Conservation (phyloP, 495 filamentous ascomycete species). For the Penicillium pulvis region DNA sequence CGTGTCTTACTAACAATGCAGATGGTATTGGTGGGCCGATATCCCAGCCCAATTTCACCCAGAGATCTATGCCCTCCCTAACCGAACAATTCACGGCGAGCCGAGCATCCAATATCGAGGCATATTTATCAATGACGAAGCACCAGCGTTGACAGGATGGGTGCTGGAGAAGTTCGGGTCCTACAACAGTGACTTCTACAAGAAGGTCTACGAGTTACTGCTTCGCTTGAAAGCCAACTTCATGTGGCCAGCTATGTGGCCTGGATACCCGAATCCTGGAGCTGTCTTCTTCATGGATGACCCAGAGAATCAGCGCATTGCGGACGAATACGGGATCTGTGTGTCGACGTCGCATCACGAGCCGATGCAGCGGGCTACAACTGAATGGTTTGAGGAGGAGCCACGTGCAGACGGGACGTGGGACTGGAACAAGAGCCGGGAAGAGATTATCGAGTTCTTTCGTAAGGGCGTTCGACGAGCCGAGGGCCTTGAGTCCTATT, state of each 20-base stretch:
- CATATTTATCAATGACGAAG: slow-evolving; percentile 80
- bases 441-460: slow-evolving; percentile 66
- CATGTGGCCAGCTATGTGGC: slow-evolving; percentile 73
- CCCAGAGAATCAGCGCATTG: slow-evolving; percentile 63
- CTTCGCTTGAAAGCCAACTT: slow-evolving; percentile 72
- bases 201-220: slow-evolving; percentile 70
- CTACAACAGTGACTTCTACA: slow-evolving; percentile 66
- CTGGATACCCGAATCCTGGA: slow-evolving; percentile 32
- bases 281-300: slow-evolving; percentile 74
- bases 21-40: slow-evolving; percentile 77
- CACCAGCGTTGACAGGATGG: slow-evolving; percentile 71
- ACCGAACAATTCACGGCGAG: slow-evolving; percentile 57
- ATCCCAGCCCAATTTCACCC: slow-evolving; percentile 56
- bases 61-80: slow-evolving; percentile 56
- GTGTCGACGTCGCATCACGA: slow-evolving; percentile 74
- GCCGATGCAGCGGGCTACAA: slow-evolving; percentile 71
- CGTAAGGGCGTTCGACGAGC: slow-evolving; percentile 64
- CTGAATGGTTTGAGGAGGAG: slow-evolving; percentile 58
- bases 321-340: slow-evolving; percentile 73
- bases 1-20: slow-evolving; percentile 6
- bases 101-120: slow-evolving; percentile 75
- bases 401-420: slow-evolving; percentile 58
- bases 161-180: slow-evolving; percentile 58
- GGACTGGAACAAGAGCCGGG: slow-evolving; percentile 68
- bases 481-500: slow-evolving; percentile 63